These are phyloP conservation scores for Erodium trifolium DNA, from an alignment of 441 rosid genomes.

Conservation along the genomic window DNA sequence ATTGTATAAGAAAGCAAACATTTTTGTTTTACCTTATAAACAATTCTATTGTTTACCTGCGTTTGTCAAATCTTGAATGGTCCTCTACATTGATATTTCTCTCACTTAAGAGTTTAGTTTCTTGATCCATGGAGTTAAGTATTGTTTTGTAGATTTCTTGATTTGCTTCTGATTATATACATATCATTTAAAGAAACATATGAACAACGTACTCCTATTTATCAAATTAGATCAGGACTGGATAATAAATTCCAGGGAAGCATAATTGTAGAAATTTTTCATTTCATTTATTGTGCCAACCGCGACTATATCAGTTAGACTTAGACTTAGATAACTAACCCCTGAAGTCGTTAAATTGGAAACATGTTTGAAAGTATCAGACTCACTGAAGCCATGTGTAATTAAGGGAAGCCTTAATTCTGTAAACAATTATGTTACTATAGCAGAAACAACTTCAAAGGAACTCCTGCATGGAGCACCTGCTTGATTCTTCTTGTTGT, in stretches of 20 bases:
- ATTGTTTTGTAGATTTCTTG: neutral
- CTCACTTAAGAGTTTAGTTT: neutral
- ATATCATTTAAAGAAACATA: neutral
- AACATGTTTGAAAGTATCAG: no score
- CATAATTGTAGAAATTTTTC: neutral
- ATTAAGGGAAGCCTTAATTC: neutral
- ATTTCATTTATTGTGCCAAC: neutral
- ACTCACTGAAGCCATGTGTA: no score
- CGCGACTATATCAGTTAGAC: neutral
- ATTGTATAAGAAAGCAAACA: neutral
- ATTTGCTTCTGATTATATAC: neutral
- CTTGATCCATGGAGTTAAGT: neutral
- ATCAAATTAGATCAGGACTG: neutral
- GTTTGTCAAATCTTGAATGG: neutral
- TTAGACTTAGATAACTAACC: neutral
- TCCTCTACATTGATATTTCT: neutral
- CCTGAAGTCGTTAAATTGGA: no score
- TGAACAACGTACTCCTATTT: neutral
- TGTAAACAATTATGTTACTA: neutral
- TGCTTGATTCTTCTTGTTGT: no score
- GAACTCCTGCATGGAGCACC: neutral
- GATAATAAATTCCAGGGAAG: neutral
- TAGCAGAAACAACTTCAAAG: neutral
- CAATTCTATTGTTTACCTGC: neutral
- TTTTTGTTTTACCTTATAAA: neutral